Percentiles rank a stretch among this genome's conserved stretches.
Conservation (phyloP, 2,329 filamentous ascomycete genomes). For the Arthrobotrys megalospora region DNA sequence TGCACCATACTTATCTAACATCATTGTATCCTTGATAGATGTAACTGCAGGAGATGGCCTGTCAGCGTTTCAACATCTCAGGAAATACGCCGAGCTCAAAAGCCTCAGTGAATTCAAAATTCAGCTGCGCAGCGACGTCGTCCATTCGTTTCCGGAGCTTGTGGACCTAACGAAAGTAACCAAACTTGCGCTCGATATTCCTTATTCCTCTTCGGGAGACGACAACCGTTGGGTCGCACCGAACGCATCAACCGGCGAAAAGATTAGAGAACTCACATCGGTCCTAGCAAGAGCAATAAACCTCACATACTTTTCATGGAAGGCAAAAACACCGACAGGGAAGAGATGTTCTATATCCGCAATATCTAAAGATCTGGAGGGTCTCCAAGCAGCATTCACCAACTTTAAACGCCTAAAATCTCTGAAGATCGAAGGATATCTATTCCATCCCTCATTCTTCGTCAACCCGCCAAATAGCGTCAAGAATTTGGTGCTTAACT, state of each 20-base stretch:
- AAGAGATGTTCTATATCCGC: background rate
- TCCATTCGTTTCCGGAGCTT: background rate
- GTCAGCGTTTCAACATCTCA: background rate
- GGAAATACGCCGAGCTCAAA: background rate
- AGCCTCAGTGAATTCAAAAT: background rate
- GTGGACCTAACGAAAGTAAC: background rate
- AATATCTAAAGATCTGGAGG: background rate
- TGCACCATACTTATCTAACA: no score
- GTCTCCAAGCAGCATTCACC: background rate
- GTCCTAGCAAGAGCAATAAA: background rate
- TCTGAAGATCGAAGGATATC: background rate
- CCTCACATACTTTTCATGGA: background rate
- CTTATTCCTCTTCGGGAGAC: background rate
- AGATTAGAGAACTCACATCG: background rate
- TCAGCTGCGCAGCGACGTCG: background rate
- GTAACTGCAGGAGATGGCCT: background rate
- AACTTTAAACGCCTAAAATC: background rate
- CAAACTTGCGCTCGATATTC: background rate
- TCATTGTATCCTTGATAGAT: background rate
- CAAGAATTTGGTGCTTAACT: background rate
- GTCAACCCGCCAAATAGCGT: background rate
- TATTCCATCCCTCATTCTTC: constrained; percentile 12
- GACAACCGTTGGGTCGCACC: background rate
- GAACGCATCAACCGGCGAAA: background rate
- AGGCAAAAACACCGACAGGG: background rate